A percentile compares a stretch with the other conserved stretches of the same genome.
These are phyloP conservation scores for Xylariaceae sp. DNA, from an alignment of 2,329 filamentous ascomycete species.

Conservation along the genomic window DNA sequence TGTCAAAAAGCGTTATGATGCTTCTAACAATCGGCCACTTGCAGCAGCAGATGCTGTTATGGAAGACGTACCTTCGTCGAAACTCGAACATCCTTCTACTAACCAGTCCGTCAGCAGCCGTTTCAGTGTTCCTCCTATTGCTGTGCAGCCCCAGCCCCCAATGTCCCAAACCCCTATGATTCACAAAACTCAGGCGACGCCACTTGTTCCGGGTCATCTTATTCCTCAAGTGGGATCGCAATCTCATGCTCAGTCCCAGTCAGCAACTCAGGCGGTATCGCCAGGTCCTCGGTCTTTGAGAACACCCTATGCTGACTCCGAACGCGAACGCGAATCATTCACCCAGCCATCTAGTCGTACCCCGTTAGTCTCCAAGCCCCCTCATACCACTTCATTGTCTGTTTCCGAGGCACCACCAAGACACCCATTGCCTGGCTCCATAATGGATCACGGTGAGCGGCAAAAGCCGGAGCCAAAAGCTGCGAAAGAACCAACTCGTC, in stretches of 20 bases:
- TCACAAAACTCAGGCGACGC: conserved; percentile 27
- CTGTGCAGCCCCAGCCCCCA: conserved; percentile 36
- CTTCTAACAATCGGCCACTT: conserved; percentile 41
- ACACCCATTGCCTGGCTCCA: conserved; percentile 30
- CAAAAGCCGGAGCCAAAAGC: conserved; percentile 31
- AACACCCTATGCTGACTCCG: conserved; percentile 44
- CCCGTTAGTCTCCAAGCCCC: conserved; percentile 29
- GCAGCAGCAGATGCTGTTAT: conserved; percentile 45
- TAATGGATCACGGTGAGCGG: conserved; percentile 31
- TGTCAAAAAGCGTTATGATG: conserved; percentile 49
- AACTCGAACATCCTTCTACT: conserved; percentile 39
- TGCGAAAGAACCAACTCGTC: conserved; percentile 31
- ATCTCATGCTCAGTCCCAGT: conserved; percentile 36
- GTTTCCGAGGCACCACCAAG: conserved; percentile 28
- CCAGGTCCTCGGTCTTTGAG: conserved; percentile 41
- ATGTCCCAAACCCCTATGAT: conserved; percentile 29
- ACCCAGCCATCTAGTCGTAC: conserved; percentile 31
- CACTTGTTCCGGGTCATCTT: conserved; percentile 25
- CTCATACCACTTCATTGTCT: conserved; percentile 26
- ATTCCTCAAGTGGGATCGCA: conserved; percentile 32
- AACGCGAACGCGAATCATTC: conserved; percentile 37
- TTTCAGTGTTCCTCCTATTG: conserved; percentile 43
- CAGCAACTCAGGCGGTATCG: conserved; percentile 43
- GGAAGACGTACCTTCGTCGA: conserved; percentile 41
- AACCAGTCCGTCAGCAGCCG: conserved; percentile 37